Percentiles rank a stretch among this genome's conserved stretches.
Conservation (phyloP, 495 filamentous ascomycete species). For the Apodospora peruviana region DNA sequence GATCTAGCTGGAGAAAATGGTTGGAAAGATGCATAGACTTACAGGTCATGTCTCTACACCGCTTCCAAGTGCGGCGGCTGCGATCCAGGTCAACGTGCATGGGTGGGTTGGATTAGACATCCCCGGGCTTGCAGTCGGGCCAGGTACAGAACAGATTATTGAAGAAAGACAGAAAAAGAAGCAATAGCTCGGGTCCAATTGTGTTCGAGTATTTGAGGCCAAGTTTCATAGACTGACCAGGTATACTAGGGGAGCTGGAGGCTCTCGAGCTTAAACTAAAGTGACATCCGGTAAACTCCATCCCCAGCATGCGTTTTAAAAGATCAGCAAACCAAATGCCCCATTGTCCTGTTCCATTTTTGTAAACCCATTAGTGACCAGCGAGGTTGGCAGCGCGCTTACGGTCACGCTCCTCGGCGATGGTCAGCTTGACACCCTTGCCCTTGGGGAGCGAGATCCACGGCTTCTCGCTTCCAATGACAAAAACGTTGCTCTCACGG, state of each 20-base stretch:
- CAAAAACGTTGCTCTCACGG: constrained; percentile 96
- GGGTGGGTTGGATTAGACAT: no score
- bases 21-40: no score
- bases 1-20: no score
- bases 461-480: constrained; percentile 95
- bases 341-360: constrained; percentile 11
- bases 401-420: constrained; percentile 97
- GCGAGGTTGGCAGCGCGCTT: constrained; percentile 74
- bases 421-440: constrained; percentile 99
- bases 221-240: constrained; percentile 6
- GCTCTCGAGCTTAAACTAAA: constrained; percentile 18
- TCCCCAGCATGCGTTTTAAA: constrained; percentile 24
- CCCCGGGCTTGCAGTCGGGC: no score
- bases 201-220: constrained; percentile 18
- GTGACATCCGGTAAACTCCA: constrained; percentile 27
- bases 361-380: constrained; percentile 39
- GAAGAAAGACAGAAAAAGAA: no score
- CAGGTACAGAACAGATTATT: no score
- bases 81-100: no score
- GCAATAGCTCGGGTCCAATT: constrained; percentile 16
- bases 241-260: constrained; percentile 20
- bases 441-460: constrained; percentile 99
- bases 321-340: constrained; percentile 24
- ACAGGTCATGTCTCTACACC: no score
- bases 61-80: no score